phyloP scores from a whole-genome alignment of 768 basidiomycete species.

The Pleurotus ostreatus region DNA sequence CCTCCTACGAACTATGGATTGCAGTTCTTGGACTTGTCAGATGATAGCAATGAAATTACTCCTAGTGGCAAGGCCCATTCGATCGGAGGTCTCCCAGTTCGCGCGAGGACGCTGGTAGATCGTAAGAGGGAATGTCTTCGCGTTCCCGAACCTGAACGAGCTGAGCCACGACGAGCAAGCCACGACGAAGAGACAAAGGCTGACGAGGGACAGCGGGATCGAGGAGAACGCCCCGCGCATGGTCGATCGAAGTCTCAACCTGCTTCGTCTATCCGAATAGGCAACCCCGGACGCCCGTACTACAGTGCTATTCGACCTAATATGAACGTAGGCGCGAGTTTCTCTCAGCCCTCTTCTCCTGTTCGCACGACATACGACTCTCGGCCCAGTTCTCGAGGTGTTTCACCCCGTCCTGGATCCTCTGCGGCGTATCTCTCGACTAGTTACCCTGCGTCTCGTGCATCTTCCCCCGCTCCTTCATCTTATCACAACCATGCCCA shows the following conservation, averaged over 20 bases:
- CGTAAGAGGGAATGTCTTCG: background rate
- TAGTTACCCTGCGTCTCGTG: slow-evolving; percentile 2
- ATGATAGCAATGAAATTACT: background rate
- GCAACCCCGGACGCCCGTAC: slow-evolving; percentile 50
- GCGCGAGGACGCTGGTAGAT: background rate
- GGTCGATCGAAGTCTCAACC: slow-evolving; percentile 21
- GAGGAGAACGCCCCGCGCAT: slow-evolving; percentile 10
- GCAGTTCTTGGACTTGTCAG: slow-evolving; percentile 6
- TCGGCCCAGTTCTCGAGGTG: slow-evolving; percentile 1
- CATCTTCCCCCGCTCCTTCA: slow-evolving; percentile 5
- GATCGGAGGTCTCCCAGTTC: background rate
- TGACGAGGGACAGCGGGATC: background rate
- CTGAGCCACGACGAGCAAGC: background rate
- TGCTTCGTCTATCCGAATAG: slow-evolving; percentile 32
- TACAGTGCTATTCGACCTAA: slow-evolving; percentile 48
- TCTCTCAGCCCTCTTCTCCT: slow-evolving; percentile 3
- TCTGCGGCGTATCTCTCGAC: background rate
- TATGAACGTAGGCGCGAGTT: slow-evolving; percentile 18
- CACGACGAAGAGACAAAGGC: background rate
- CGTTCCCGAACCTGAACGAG: background rate
- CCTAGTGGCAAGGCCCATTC: slow-evolving; percentile 1
- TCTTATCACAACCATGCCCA: background rate
- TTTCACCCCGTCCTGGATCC: slow-evolving; percentile 1
- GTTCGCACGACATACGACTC: background rate
- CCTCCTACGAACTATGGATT: background rate